A percentile compares a stretch with the other conserved stretches of the same genome.
phyloP scores from a whole-genome alignment of 306 rosid species.

The Pyrus bretschneideri region DNA sequence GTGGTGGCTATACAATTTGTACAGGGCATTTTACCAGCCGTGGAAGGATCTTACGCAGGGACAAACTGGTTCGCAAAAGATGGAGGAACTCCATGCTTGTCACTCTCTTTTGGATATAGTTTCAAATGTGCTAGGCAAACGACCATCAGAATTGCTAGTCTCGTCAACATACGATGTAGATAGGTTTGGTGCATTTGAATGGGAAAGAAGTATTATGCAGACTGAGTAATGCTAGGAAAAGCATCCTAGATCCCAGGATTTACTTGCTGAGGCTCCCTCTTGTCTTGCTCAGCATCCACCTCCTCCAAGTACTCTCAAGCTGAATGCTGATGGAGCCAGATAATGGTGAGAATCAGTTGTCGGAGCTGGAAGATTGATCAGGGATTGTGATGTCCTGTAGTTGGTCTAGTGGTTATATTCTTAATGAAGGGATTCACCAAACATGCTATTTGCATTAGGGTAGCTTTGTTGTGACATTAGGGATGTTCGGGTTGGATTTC shows the following conservation, averaged over 20 bases:
- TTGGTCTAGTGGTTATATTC: no score
- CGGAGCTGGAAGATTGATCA: no score
- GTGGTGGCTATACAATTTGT: conserved; percentile 3
- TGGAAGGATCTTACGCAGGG: conserved; percentile 52
- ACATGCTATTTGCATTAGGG: no score
- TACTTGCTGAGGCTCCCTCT: not conserved
- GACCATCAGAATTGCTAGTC: conserved; percentile 31
- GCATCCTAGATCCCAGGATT: no score
- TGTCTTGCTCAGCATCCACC: not conserved
- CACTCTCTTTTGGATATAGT: conserved; percentile 41
- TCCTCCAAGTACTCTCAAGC: not conserved
- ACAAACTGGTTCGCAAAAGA: conserved; percentile 36
- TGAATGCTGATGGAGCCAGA: not conserved
- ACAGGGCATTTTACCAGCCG: conserved; percentile 68
- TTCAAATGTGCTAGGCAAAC: conserved; percentile 47
- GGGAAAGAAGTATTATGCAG: conserved; percentile 34
- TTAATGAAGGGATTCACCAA: no score
- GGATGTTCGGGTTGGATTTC: no score
- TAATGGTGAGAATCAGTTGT: not conserved
- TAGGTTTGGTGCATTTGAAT: conserved; percentile 43
- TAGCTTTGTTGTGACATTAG: no score
- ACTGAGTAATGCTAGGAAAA: no score
- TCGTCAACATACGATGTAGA: conserved; percentile 41
- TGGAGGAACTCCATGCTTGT: conserved; percentile 77
- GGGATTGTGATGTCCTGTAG: no score